Evolutionary conservation across 305 asterid species (phyloP).

Genomic region (Fraxinus greggii): DNA sequence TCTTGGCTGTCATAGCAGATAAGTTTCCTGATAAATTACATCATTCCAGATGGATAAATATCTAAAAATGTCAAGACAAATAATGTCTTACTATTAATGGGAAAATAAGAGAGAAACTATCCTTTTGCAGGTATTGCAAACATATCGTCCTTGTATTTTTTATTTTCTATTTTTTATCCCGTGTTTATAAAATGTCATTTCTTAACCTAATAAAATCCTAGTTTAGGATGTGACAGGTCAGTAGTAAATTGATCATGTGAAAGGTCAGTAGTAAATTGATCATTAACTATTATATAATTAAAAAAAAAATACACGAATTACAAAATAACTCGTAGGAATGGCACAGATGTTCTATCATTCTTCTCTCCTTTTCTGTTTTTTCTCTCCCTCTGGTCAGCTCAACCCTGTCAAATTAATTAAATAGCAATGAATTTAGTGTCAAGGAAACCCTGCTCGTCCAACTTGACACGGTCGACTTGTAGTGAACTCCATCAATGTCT

Average conservation of each 20-base stretch:
- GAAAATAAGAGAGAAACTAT: neutral
- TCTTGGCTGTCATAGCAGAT: neutral
- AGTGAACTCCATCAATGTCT: neutral
- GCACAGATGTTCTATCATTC: neutral
- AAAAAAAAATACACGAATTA: too few relatives aligned
- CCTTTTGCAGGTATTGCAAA: neutral
- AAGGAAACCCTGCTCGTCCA: neutral
- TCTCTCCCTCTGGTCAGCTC: neutral
- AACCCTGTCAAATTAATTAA: neutral
- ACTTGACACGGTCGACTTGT: neutral
- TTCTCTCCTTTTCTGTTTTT: neutral
- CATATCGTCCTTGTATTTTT: neutral
- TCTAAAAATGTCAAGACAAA: neutral
- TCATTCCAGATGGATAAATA: neutral
- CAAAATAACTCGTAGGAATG: neutral
- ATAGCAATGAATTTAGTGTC: neutral
- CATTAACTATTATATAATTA: neutral
- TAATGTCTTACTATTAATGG: neutral
- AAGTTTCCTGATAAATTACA: neutral
- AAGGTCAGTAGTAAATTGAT: neutral
- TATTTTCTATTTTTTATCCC: too few relatives aligned
- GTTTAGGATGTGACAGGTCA: neutral
- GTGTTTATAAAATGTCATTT: neutral
- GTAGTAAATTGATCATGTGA: neutral
- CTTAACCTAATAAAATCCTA: neutral